A percentile compares a stretch with the other conserved stretches of the same genome.
These are phyloP conservation scores for Dothistroma pini DNA, from an alignment of 2,329 filamentous ascomycete species.

Conservation along the genomic window DNA sequence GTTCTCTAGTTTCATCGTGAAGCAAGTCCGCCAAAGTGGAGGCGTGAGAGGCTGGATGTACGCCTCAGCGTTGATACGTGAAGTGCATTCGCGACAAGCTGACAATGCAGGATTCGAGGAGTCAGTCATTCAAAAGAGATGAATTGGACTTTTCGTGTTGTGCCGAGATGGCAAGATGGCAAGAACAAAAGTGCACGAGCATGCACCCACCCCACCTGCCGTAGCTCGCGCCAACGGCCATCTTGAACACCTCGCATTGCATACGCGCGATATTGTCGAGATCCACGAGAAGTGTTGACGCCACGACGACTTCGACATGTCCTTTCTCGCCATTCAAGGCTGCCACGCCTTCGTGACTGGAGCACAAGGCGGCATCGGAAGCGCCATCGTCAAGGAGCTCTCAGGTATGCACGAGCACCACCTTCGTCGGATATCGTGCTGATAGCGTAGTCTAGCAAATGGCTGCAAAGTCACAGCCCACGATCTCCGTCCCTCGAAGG, in stretches of 20 bases:
- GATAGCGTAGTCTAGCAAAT: conserved; percentile 38
- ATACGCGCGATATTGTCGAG: background rate
- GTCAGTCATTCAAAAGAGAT: too few species aligned
- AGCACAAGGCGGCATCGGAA: conserved; percentile 51
- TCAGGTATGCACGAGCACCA: conserved; percentile 39
- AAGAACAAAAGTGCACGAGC: background rate
- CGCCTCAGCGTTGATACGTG: background rate
- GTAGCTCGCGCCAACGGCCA: background rate
- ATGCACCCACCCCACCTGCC: background rate
- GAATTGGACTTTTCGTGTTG: background rate
- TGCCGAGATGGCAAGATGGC: background rate
- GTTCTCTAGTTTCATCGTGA: conserved; percentile 4
- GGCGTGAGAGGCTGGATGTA: background rate
- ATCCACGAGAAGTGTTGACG: background rate
- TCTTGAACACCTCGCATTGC: background rate
- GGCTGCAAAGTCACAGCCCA: conserved; percentile 55
- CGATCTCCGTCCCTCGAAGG: conserved; percentile 42
- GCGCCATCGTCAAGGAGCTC: conserved; percentile 50
- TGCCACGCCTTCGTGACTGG: conserved; percentile 54
- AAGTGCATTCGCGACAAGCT: background rate
- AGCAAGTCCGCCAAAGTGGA: background rate
- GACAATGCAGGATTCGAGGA: background rate
- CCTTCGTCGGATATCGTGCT: conserved; percentile 7
- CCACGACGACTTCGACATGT: conserved; percentile 26
- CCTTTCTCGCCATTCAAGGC: conserved; percentile 48